Base-by-base conservation (phyloP, 2,329 filamentous ascomycete species). In the Colletotrichum sp. region DNA sequence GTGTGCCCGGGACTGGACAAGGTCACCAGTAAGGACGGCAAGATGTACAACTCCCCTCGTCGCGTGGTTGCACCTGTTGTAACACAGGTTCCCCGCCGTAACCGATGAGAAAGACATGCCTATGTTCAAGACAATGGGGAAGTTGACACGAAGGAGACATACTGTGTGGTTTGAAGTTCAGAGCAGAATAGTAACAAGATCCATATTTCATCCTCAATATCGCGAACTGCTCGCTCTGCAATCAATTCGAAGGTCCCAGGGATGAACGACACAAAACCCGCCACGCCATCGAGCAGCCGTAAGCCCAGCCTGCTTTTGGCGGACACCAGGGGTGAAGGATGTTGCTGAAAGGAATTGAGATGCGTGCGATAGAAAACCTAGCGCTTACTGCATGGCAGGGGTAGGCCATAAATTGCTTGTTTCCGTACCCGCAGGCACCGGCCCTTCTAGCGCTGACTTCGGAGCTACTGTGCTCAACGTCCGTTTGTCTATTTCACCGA, bases 1-100 rank as follows among this genome's bases (percentile, higher is more conserved):
- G 79, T 84, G 13, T 81, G 81, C 18, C 79, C 82, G 21, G 84
- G 83, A 0, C 44, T 85, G 62, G 78, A 81, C 49, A 85, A 82
- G 69, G 49, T 82, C 12, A 77, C 78, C n/a, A 64, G 75, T 21
- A 79, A 67, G 36, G 79, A 84, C 30, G 81, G 81, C 24, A 78
- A 69, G 12, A 77, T 76, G 15, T 80, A 79, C 32, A 57, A 69
- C n/a, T 71, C 73, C 15, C 80, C 81, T 6, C 77, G 77, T 57
- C 75, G 77, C 52, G 78, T 82, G 6, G 79, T 80, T 5, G 78
- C 78, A 18, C 79, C 81, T 0, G 57, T 77, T 24, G 64, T 77
- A 12, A 72, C 77, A 30, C 71, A 52, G 52, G 49, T 78, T 28
- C 73, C 32, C 10, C n/a, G 34, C 44, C 18, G 44, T 44, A 34